Evolutionary conservation across 345 rosid genomes (phyloP), one percentile per base, ranked within the genome.

Genomic region (Aethionema arabicum): DNA sequence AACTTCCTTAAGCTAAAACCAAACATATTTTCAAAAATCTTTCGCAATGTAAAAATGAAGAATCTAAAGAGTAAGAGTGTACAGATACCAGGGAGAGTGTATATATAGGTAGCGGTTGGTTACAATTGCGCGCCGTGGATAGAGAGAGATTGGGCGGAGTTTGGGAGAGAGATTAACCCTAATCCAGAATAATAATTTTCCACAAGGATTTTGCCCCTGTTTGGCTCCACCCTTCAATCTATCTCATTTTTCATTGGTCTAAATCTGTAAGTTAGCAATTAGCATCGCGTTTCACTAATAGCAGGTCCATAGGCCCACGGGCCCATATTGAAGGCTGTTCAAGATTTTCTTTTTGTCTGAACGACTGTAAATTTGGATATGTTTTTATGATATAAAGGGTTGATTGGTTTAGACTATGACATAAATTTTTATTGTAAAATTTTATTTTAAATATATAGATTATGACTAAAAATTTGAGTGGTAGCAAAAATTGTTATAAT

Each of bases 131-230:
- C 70, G 65, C 65, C 63, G 70, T 65, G 65, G 53, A 55, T 41
- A 42, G 50, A 50, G 43, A 42, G 65, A 67, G 72, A 69, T 70
- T 39, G 68, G 74, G 58, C 45, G 49, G 65, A 70, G 75, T 71
- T 71, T 71, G 75, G 75, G 33, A 57, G 75, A 71, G 56, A 64
- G 75, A 50, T 14, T 71, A 71, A 71, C 36, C 75, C 75, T 64
- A 71, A 71, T 71, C 75, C 70, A 6, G 75, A 64, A 71, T 71
- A 56, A 16, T 31, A 15, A 21, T 21, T 21, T 21, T 21, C 27
- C 2, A 21, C 2, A 1, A 1, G 27, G 44, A 6, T 40, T 40
- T 40, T 12, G 0, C 44, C 44, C 57, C 70, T 71, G 75, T 71
- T 71, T 71, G 75, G 70, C 75, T 64, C 21, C 38, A 10, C 46